Evolutionary conservation across 768 basidiomycete genomes (phyloP).

Genomic region (Wakefieldia striispora): DNA sequence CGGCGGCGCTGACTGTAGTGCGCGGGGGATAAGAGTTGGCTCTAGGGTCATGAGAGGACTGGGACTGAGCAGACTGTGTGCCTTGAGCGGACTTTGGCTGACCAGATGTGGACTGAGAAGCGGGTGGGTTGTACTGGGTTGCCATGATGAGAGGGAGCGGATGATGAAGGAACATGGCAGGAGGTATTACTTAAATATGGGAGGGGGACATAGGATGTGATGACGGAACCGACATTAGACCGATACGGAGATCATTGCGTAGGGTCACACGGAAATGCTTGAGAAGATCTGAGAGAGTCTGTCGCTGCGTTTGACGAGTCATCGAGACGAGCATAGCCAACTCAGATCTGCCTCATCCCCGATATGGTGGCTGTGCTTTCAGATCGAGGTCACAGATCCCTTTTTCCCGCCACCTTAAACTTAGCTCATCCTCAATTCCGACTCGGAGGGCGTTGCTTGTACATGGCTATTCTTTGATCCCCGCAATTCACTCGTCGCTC

Average conservation of each 20-base stretch:
- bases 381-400: too few species aligned
- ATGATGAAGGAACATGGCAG: neutral
- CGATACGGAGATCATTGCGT: conserved; percentile 20
- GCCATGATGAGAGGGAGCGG: conserved; percentile 19
- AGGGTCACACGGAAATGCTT: neutral
- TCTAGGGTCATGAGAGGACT: conserved; percentile 18
- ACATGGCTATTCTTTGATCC: neutral
- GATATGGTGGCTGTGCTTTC: conserved; percentile 3
- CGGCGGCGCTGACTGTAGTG: conserved; percentile 48
- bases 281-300: conserved; percentile 10
- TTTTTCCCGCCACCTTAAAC: too few species aligned
- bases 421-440: too few species aligned
- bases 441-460: neutral
- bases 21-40: conserved; percentile 24
- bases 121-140: conserved; percentile 23
- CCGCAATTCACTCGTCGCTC: neutral
- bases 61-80: conserved; percentile 17
- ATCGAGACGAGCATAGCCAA: conserved; percentile 20
- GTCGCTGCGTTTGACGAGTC: conserved; percentile 9
- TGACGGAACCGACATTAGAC: conserved; percentile 31
- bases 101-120: conserved; percentile 13
- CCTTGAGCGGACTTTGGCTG: conserved; percentile 22
- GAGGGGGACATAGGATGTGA: conserved; percentile 5
- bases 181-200: conserved; percentile 28
- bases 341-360: conserved; percentile 1